These are phyloP conservation scores for Podospora australis DNA, from an alignment of 495 filamentous ascomycete species.

Conservation along the genomic window DNA sequence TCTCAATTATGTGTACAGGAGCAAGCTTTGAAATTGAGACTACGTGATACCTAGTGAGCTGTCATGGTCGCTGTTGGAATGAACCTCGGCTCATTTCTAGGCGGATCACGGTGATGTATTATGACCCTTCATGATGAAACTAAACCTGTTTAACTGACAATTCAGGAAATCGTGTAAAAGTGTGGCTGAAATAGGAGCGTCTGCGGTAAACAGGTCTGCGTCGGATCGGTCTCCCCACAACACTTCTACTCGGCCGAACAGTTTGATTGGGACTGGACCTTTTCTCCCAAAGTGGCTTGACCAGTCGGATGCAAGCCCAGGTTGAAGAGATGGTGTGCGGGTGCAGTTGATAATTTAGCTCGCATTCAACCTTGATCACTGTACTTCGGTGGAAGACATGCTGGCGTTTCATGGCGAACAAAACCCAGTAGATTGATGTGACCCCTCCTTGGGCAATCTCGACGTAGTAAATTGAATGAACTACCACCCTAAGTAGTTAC, in stretches of 20 bases:
- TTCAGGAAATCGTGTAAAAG: too few relatives aligned
- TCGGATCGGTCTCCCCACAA: not conserved
- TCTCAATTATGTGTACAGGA: too few relatives aligned
- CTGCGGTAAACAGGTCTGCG: not conserved
- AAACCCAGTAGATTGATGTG: constrained; percentile 3
- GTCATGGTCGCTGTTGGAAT: too few relatives aligned
- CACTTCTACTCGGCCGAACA: too few relatives aligned
- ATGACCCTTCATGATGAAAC: too few relatives aligned
- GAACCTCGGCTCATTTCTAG: too few relatives aligned
- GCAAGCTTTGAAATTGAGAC: too few relatives aligned
- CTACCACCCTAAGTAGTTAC: too few relatives aligned
- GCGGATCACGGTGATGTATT: too few relatives aligned
- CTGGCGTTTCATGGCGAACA: not conserved
- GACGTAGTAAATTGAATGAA: not conserved
- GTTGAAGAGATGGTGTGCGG: not conserved
- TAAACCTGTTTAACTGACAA: too few relatives aligned
- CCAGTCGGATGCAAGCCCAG: constrained; percentile 13
- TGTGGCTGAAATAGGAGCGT: not conserved
- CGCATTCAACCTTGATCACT: constrained; percentile 16
- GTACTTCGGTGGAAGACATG: constrained; percentile 10
- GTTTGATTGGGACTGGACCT: too few relatives aligned
- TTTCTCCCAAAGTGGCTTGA: not conserved
- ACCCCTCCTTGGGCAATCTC: not conserved
- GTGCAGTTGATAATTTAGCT: constrained; percentile 14
- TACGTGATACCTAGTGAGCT: too few relatives aligned